Conservation (phyloP, 31 red algal species). For the Bonnemaisonia californica region DNA sequence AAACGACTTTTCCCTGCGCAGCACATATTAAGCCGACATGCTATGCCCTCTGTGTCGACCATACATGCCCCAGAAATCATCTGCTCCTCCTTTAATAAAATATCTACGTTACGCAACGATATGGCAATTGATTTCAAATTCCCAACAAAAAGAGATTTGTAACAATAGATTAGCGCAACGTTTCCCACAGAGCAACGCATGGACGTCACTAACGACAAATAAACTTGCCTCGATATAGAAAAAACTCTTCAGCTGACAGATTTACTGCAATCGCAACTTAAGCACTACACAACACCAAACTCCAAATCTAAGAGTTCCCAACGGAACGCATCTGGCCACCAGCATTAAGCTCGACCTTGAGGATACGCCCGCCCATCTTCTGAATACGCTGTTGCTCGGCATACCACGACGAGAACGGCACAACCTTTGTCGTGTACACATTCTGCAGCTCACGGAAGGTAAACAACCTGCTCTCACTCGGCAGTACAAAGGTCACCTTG, state of each 20-base stretch:
- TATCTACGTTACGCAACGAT: too few species aligned
- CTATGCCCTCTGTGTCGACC: too few species aligned
- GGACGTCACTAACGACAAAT: neutral
- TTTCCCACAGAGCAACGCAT: neutral
- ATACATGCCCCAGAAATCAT: too few species aligned
- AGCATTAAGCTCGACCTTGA: slow-evolving; percentile 86
- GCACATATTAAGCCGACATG: too few species aligned
- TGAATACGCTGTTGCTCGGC: slow-evolving; percentile 99
- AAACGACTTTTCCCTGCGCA: too few species aligned
- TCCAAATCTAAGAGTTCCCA: slow-evolving; percentile 49
- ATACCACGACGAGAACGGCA: slow-evolving; percentile 99
- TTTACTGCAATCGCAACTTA: neutral
- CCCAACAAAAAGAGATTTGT: too few species aligned
- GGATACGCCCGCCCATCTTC: slow-evolving; percentile 97
- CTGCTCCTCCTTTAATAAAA: too few species aligned
- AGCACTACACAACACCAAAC: neutral
- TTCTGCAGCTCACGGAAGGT: slow-evolving; percentile 98
- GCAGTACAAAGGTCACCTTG: slow-evolving; percentile 92
- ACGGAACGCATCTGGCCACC: slow-evolving; percentile 88
- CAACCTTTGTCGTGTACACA: slow-evolving; percentile 95
- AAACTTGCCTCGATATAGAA: neutral
- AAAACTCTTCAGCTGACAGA: slow-evolving; percentile 11
- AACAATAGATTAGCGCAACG: neutral
- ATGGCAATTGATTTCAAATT: too few species aligned
- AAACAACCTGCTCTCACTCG: slow-evolving; percentile 78